Percentiles rank a stretch among this genome's conserved stretches.
Conservation (phyloP, 164 flowering plant species). For the Warburgia ugandensis region DNA sequence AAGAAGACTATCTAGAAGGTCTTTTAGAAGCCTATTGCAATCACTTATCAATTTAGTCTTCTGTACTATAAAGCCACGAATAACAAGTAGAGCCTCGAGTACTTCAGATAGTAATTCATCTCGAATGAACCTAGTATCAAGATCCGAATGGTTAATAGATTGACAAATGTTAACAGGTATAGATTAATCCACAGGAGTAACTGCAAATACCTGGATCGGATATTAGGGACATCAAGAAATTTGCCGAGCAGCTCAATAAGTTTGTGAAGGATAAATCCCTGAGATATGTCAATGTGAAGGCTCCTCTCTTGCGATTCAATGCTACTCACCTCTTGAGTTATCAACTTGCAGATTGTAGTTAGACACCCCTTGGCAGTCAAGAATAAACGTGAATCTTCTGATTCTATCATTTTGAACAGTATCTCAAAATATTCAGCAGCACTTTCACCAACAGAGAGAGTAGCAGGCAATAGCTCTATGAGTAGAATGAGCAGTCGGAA, state of each 20-base stretch:
- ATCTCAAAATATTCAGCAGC: slow-evolving; percentile 95
- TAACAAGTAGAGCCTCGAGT: slow-evolving; percentile 90
- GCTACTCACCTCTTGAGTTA: slow-evolving; percentile 76
- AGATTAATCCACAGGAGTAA: background rate
- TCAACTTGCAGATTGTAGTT: slow-evolving; percentile 61
- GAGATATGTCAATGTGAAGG: slow-evolving; percentile 92
- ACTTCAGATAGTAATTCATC: slow-evolving; percentile 77
- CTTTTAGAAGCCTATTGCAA: slow-evolving; percentile 86
- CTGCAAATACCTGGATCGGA: slow-evolving; percentile 70
- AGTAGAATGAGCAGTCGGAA: slow-evolving; percentile 70
- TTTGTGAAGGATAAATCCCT: slow-evolving; percentile 96
- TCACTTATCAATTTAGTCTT: slow-evolving; percentile 95
- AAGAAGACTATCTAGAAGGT: slow-evolving; percentile 86
- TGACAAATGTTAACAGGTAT: background rate
- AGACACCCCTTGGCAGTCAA: slow-evolving; percentile 81
- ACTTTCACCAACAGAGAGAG: slow-evolving; percentile 95
- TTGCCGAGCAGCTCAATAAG: slow-evolving; percentile 93
- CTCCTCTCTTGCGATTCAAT: slow-evolving; percentile 88
- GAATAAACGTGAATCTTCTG: slow-evolving; percentile 91
- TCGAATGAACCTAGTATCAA: slow-evolving; percentile 68
- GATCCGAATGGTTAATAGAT: slow-evolving; percentile 4
- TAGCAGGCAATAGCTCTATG: slow-evolving; percentile 73
- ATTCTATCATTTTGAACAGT: slow-evolving; percentile 86
- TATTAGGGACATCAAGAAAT: slow-evolving; percentile 83
- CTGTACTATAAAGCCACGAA: slow-evolving; percentile 90